Evolutionary conservation across 148 eudicot species (phyloP), one percentile per base, ranked within the genome.

Genomic region (Camellia sinensis): DNA sequence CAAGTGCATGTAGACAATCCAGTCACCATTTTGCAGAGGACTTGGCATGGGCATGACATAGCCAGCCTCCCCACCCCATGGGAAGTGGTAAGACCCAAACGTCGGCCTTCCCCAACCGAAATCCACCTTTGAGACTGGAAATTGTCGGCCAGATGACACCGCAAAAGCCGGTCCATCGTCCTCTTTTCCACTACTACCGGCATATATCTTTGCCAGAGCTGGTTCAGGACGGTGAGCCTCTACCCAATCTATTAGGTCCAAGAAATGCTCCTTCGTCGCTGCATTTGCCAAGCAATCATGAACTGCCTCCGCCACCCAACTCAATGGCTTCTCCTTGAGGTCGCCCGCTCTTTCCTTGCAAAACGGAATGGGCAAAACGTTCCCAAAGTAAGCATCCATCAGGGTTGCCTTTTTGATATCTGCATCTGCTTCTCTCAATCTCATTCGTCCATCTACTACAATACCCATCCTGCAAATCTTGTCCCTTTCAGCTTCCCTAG

Each of bases 1-100:
- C 54, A 92, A 75, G 72, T 89, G 93, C 95, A 94, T 88, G 76
- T 92, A 92, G 37, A 92, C 93, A 56, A 94, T 22, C 97, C 97
- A 94, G 79, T 94, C 98, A 0, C 90, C 92, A 80, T 90, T 88
- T 54, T 85, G 89, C 6, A 43, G 5, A 0, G 90, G 87, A 74
- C 93, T 83, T 0, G 89, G 89, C 93, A 94, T 89, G 7, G 97
- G 95, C 98, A 94, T 92, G 14, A 94, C 98, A 68, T 89, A 90
- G 1, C 97, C 95, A 19, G 91, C 64, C 37, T 73, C 77, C 2
- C 91, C 95, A 5, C 90, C 91, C 97, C 97, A 94, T 0, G 91
- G 93, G 22, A 91, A 92, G 83, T 89, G 93, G 83, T 87, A 90
- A 3, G 97, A 92, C 62, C 93, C 91, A 19, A 92, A 92, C 3